Conservation (phyloP, 805 yeast genomes). For the Candida arabinofermentans region DNA sequence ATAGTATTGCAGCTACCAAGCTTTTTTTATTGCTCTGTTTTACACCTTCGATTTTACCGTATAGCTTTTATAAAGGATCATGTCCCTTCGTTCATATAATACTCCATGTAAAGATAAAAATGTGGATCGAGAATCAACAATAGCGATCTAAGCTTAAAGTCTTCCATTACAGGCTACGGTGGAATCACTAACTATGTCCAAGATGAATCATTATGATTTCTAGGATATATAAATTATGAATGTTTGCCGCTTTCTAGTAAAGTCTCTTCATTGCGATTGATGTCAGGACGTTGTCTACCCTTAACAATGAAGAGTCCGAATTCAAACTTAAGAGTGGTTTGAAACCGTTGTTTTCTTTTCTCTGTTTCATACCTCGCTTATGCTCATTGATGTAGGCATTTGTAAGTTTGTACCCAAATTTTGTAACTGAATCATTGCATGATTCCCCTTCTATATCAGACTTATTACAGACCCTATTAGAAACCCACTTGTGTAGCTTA, state of each 20-base stretch:
- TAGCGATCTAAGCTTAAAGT: too few species aligned
- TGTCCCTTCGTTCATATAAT: too few species aligned
- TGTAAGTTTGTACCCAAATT: constrained; percentile 26
- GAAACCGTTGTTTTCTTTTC: constrained; percentile 8
- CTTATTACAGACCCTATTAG: constrained; percentile 16
- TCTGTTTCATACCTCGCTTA: constrained; percentile 24
- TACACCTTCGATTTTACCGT: too few species aligned
- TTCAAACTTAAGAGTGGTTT: background rate
- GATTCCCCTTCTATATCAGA: constrained; percentile 22
- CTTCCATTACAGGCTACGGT: too few species aligned
- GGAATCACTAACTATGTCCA: too few species aligned
- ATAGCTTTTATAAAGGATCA: too few species aligned
- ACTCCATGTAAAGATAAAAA: too few species aligned
- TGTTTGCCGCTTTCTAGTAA: background rate
- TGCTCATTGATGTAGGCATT: constrained; percentile 27
- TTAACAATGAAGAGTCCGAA: background rate
- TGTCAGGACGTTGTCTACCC: constrained; percentile 6
- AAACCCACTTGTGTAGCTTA: constrained; percentile 22
- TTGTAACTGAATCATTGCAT: constrained; percentile 27
- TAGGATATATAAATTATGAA: too few species aligned
- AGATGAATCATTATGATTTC: too few species aligned
- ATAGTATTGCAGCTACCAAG: too few species aligned
- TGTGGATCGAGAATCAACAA: too few species aligned
- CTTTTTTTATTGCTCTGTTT: background rate
- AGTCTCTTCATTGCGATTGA: constrained; percentile 4